Conservation (phyloP, 192 early-diverging fungal species). For the Borealophlyctis nickersoniae region DNA sequence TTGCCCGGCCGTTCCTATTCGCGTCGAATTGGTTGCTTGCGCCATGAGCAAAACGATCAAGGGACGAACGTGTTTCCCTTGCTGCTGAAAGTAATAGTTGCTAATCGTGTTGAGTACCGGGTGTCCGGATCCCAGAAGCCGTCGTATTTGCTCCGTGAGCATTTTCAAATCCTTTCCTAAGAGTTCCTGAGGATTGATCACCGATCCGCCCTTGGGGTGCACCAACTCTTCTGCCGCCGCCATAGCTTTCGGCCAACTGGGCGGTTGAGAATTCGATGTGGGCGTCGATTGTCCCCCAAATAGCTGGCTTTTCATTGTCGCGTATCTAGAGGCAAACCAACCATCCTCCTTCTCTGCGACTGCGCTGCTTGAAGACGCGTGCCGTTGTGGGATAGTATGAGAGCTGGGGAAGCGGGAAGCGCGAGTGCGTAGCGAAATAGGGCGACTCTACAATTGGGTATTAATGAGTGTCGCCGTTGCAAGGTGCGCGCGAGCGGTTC, state of each 20-base stretch:
- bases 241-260: slow-evolving; percentile 31
- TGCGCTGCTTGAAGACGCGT: not conserved
- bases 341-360: not conserved
- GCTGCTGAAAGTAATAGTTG: slow-evolving; percentile 84
- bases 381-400: no score
- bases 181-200: slow-evolving; percentile 72
- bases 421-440: no score
- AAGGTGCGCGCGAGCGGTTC: no score
- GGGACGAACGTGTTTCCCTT: slow-evolving; percentile 89
- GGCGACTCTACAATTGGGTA: no score
- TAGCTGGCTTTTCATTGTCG: not conserved
- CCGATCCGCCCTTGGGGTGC: slow-evolving; percentile 25
- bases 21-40: slow-evolving; percentile 64
- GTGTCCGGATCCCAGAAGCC: slow-evolving; percentile 80
- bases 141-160: slow-evolving; percentile 79
- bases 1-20: not conserved
- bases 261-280: slow-evolving; percentile 4
- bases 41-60: slow-evolving; percentile 86
- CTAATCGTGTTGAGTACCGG: slow-evolving; percentile 86
- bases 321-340: not conserved
- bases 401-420: no score
- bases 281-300: not conserved
- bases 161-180: slow-evolving; percentile 80
- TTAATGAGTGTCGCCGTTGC: no score
- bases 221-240: slow-evolving; percentile 33